Evolutionary conservation across 2,329 filamentous ascomycete species (phyloP), one percentile per base, ranked within the genome.

Genomic region (Thermothelomyces thermophilus): DNA sequence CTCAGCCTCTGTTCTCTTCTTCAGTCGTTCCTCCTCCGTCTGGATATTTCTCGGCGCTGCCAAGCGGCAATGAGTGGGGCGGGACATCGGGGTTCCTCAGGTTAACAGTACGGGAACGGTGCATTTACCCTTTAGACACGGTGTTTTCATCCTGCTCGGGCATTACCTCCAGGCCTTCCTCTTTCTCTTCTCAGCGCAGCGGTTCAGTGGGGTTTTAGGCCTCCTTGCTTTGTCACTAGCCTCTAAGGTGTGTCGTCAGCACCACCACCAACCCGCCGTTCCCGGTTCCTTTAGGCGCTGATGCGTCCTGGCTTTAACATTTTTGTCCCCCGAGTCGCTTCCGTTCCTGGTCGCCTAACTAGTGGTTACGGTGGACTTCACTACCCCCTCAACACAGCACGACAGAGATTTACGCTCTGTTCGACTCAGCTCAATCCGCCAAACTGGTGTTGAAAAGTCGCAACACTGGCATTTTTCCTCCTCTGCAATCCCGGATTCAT

Each of bases 381-480:
- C 52, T 53, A 54, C 54, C 57, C 55, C 55, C 55, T 49, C 55
- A 53, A 57, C 46, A 50, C 47, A 46, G 50, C 50, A 52, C 42
- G 47, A 55, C 57, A 61, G 59, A 61, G 57, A 59, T 61, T 61
- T 60, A 60, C 51, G 51, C 40, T 41, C 53, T 50, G 47, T 41
- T 56, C 45, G 53, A 50, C 44, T 43, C 39, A 42, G 44, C 42
- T 49, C 51, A 54, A 41, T 58, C 57, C 59, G 58, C 58, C 55
- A 53, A 54, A 41, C 42, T 46, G 55, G 54, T 42, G 54, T 56
- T 43, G 46, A 56, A 56, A 56, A 55, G 50, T 64, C 57, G 40
- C 57, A 61, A 43, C 54, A 46, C 51, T 47, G 33, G 11, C 54
- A 42, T 34, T 56, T 72, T 70, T 52, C 65, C 71, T 71, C 69